Base-by-base conservation (phyloP, 306 rosid species). In the Inga laurina region DNA sequence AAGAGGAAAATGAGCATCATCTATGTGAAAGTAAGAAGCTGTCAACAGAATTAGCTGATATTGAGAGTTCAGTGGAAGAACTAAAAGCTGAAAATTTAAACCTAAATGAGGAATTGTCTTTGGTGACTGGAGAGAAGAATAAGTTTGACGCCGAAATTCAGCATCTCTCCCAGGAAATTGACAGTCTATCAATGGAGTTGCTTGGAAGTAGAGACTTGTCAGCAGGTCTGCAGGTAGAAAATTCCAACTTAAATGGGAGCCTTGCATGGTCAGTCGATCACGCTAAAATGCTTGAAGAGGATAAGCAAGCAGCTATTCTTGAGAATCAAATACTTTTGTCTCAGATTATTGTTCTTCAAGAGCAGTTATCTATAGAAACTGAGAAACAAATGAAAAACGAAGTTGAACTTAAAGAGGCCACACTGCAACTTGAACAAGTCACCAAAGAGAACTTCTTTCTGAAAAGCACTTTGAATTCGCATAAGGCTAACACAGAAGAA, bases 401-500 rank as follows among this genome's bases (percentile, higher is more conserved):
- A 83, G 74, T 69, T 84, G 90, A 92, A 64, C 85, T 90, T 56
- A 84, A 86, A 83, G 92, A 90, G 86, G 84, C 73, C 34, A 78
- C 83, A 64, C 24, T 56, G 69, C 81, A 44, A 82, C 87, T 91
- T 85, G 94, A 90, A 82, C 90, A 94, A 85, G 86, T 93, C 75
- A 87, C 87, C 7, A 83, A 88, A 71, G 98, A 92, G 79, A 96
- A 93, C 37, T 62, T 85, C 51, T 88, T 49, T 81, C 97, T 91
- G 61, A 85, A 77, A 74, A 79, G 87, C 90, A 83, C 85, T 85
- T 82, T 93, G 84, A 93, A 88, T 61, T 52, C 59, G 37, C 88
- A 92, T 54, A 92, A 89, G 84, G 89, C 89, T 64, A 80, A 82
- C 84, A 67, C 88, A 62, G 83, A 81, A 65, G 92, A 93, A 82